A percentile compares a stretch with the other conserved stretches of the same genome.
Conservation (phyloP, 2,329 filamentous ascomycete genomes). For the Chaetomiaceae sp. region DNA sequence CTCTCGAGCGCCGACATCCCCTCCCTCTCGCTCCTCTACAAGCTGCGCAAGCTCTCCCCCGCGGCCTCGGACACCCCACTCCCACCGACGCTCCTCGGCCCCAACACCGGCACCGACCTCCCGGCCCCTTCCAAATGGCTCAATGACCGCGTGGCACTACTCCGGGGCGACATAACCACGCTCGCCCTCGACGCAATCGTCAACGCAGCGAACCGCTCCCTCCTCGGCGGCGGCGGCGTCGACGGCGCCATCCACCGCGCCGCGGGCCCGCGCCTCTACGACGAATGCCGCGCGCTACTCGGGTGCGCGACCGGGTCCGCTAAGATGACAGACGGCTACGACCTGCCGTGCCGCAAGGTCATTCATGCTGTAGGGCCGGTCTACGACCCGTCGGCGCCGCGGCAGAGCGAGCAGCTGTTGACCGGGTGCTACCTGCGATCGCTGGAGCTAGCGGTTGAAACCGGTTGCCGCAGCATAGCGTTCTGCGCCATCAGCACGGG, state of each 20-base stretch:
- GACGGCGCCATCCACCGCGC: constrained; percentile 81
- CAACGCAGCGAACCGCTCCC: constrained; percentile 77
- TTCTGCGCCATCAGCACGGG: constrained; percentile 86
- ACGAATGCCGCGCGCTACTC: constrained; percentile 64
- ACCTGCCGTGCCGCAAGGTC: constrained; percentile 68
- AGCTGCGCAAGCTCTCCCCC: constrained; percentile 3
- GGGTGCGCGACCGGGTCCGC: constrained; percentile 73
- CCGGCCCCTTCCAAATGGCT: constrained; percentile 41
- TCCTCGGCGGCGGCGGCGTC: constrained; percentile 86
- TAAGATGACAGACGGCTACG: constrained; percentile 75
- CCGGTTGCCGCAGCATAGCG: constrained; percentile 64
- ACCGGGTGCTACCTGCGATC: constrained; percentile 62
- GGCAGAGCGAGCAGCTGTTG: constrained; percentile 44
- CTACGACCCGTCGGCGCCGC: constrained; percentile 44
- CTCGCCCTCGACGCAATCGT: constrained; percentile 78
- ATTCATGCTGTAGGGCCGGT: constrained; percentile 90
- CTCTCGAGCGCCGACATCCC: constrained; percentile 51
- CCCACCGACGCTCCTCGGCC: constrained; percentile 20
- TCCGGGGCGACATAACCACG: constrained; percentile 74
- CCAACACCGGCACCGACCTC: constrained; percentile 15
- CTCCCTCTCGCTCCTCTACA: constrained; percentile 42
- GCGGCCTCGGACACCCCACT: constrained; percentile 5
- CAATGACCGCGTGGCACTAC: constrained; percentile 65
- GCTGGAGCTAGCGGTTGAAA: constrained; percentile 63
- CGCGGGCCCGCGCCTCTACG: constrained; percentile 61